A percentile compares a stretch with the other conserved stretches of the same genome.
phyloP scores from a whole-genome alignment of 306 rosid genomes.

The Medicago truncatula region MtrunA17r5.0-ANR NC_053042.1:6821001-6821500 shows the following conservation, averaged over 20 bases:
- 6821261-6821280: neutral
- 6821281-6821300: too few relatives aligned
- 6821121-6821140: neutral
- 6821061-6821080: conserved; percentile 29
- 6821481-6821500: neutral
- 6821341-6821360: neutral
- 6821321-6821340: too few relatives aligned
- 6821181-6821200: conserved; percentile 14
- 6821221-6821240: neutral
- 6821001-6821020: neutral
- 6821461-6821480: neutral
- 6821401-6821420: neutral
- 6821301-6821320: too few relatives aligned
- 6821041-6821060: neutral
- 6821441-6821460: conserved; percentile 16
- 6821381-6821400: conserved; percentile 38
- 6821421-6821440: neutral
- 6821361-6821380: neutral
- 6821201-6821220: conserved; percentile 4
- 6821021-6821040: neutral
- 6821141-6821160: conserved; percentile 1
- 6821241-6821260: neutral
- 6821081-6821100: neutral
- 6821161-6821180: neutral
- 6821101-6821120: conserved; percentile 17